Evolutionary conservation across 306 rosid genomes (phyloP), one percentile per base, ranked within the genome.

Genomic region (Alnus glutinosa): DNA sequence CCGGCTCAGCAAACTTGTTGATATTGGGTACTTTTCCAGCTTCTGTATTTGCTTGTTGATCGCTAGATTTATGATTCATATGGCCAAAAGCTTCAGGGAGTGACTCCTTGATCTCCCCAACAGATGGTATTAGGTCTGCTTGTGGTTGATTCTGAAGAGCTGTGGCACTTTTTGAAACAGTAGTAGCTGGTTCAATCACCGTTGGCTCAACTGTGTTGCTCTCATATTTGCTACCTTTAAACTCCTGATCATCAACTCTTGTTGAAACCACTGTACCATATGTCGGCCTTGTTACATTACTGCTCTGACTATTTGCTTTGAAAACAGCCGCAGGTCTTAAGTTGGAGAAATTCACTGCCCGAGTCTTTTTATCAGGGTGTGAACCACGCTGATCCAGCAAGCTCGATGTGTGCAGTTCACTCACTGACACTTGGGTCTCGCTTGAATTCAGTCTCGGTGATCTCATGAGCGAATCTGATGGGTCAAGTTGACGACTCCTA

Each of bases 301-400:
- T 23, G 70, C 49, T 50, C 23, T 62, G 62, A 54, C 46, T 58
- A 15, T 71, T 34, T 34, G 87, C 71, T 77, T 71, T 81, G 23
- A 81, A 42, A 64, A 69, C 54, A 55, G 75, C 66, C 71, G 73
- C 58, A 9, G 89, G 85, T 74, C 79, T 51, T 5, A 83, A 83
- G 79, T 83, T 76, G 66, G 89, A 74, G 82, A 81, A 81, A 50
- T 88, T 83, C 46, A 74, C 66, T 74, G 28, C 28, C 28, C 28
- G 28, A 23, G 28, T 23, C 28, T 23, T 23, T 23, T 23, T 23
- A 23, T 23, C 28, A 23, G 28, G 28, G 28, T 23, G 28, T 23
- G 28, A 23, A 23, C 28, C 28, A 23, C 28, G 28, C 28, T 23
- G 73, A 51, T 46, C 73, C 7, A 68, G 76, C 69, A 77, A 62